Evolutionary conservation across 2,329 filamentous ascomycete genomes (phyloP).

Genomic region (Thermothelomyces thermophilus): DNA sequence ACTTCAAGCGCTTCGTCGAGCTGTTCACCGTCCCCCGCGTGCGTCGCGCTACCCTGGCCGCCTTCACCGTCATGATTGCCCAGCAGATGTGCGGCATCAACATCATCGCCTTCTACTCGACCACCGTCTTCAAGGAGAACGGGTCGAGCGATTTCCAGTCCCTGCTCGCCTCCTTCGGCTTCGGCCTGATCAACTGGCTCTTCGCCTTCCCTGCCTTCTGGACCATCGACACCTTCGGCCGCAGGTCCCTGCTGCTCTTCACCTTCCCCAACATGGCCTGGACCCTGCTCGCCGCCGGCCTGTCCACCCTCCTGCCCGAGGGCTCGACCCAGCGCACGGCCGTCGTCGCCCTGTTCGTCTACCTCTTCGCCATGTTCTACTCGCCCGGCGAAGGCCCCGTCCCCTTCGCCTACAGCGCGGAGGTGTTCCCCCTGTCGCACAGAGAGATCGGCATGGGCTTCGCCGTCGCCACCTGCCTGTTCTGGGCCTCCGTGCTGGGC

Average conservation of each 20-base stretch:
- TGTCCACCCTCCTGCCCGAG: conserved; percentile 46
- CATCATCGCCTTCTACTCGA: conserved; percentile 68
- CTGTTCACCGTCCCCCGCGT: conserved; percentile 64
- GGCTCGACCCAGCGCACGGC: conserved; percentile 29
- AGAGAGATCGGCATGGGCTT: conserved; percentile 66
- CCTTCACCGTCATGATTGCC: conserved; percentile 73
- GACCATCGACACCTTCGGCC: conserved; percentile 63
- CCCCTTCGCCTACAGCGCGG: conserved; percentile 61
- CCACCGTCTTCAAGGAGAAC: conserved; percentile 53
- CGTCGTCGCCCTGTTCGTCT: conserved; percentile 53
- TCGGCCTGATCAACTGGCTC: conserved; percentile 58
- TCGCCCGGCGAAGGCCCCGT: conserved; percentile 61
- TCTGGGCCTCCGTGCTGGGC: conserved; percentile 52
- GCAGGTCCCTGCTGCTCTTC: conserved; percentile 54
- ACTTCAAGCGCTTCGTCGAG: conserved; percentile 56
- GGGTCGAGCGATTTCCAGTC: conserved; percentile 51
- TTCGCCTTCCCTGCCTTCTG: conserved; percentile 59
- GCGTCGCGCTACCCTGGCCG: conserved; percentile 66
- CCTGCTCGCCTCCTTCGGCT: conserved; percentile 57
- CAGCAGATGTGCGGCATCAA: conserved; percentile 58
- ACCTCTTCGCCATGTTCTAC: conserved; percentile 56
- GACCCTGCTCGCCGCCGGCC: conserved; percentile 57
- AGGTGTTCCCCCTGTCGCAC: conserved; percentile 64
- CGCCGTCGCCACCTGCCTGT: conserved; percentile 59
- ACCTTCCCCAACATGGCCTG: conserved; percentile 63